These are phyloP conservation scores for Phytophthora niederhauseri DNA, from an alignment of 352 stramenopile species.

Conservation along the genomic window DNA sequence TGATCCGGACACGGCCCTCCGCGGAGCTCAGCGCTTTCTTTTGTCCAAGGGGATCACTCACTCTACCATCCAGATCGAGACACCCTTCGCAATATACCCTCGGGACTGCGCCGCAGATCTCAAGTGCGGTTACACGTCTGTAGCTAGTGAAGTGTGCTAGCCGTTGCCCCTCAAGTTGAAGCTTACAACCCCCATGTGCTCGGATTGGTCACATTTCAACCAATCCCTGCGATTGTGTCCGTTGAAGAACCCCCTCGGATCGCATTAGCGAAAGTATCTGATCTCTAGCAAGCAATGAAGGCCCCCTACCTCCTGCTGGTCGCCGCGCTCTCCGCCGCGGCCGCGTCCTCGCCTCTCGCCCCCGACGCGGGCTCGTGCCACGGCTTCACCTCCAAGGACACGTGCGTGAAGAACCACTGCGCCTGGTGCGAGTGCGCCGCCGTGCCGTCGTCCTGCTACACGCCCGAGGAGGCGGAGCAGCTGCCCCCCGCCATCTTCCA, in stretches of 20 bases:
- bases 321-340: not conserved
- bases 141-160: too few relatives aligned
- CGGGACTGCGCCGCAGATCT: too few relatives aligned
- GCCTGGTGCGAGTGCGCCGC: constrained; percentile 78
- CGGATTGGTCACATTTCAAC: not conserved
- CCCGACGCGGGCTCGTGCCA: constrained; percentile 53
- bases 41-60: constrained; percentile 71
- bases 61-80: too few relatives aligned
- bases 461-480: constrained; percentile 59
- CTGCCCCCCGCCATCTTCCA: constrained; percentile 79
- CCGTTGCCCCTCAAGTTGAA: not conserved
- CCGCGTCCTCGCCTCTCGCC: not conserved
- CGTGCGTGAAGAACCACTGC: constrained; percentile 63
- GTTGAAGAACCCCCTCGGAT: constrained; percentile 11
- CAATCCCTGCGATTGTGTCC: not conserved
- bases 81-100: too few relatives aligned
- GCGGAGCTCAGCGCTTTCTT: constrained; percentile 60
- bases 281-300: constrained; percentile 6
- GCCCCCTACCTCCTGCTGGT: not conserved
- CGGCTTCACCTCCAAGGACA: constrained; percentile 47
- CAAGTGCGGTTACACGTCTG: too few relatives aligned
- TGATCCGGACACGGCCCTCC: constrained; percentile 53
- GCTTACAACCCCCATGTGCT: not conserved
- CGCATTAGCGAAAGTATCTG: not conserved
- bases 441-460: constrained; percentile 86